Conservation (phyloP, 306 rosid genomes). For the Begonia peltatifolia region DNA sequence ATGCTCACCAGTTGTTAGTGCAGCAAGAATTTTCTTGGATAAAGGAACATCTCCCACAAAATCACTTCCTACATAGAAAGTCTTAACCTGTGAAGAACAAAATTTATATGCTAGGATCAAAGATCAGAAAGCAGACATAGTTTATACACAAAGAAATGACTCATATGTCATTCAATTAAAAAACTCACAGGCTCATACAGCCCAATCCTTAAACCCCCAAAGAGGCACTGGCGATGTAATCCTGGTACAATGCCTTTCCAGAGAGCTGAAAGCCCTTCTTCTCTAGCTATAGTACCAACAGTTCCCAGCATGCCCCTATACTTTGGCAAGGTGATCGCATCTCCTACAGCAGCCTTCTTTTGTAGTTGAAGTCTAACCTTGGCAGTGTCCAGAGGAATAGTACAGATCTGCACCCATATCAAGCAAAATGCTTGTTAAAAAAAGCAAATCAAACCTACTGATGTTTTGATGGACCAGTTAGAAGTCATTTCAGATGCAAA, state of each 20-base stretch:
- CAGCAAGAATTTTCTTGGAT: slow-evolving; percentile 83
- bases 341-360: slow-evolving; percentile 55
- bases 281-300: slow-evolving; percentile 84
- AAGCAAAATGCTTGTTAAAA: slow-evolving; percentile 5
- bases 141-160: slow-evolving; percentile 7
- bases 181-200: slow-evolving; percentile 83
- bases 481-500: slow-evolving; percentile 1
- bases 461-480: not conserved
- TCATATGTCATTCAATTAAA: not conserved
- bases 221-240: slow-evolving; percentile 79
- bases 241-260: slow-evolving; percentile 98
- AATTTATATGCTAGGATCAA: slow-evolving; percentile 10
- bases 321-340: slow-evolving; percentile 49
- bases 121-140: slow-evolving; percentile 8
- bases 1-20: slow-evolving; percentile 71
- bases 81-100: slow-evolving; percentile 51
- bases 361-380: slow-evolving; percentile 98
- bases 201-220: slow-evolving; percentile 87
- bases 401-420: slow-evolving; percentile 44
- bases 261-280: slow-evolving; percentile 76
- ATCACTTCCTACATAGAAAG: slow-evolving; percentile 62
- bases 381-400: slow-evolving; percentile 95
- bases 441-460: not conserved
- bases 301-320: slow-evolving; percentile 91
- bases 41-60: slow-evolving; percentile 88